Conservation (phyloP, 2,329 filamentous ascomycete genomes). For the Alternaria viburni region DNA sequence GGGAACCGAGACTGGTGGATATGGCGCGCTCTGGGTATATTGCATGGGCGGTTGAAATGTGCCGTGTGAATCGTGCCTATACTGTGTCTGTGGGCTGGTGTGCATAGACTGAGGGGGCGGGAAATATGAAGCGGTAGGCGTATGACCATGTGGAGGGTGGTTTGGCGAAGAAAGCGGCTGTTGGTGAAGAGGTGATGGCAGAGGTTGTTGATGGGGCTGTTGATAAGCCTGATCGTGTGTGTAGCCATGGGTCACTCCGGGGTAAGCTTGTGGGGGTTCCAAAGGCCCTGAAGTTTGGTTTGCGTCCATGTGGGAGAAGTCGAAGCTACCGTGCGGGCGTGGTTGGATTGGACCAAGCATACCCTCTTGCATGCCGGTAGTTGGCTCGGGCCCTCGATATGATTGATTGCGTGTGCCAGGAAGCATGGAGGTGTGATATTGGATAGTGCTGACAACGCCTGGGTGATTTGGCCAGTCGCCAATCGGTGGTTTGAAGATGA, state of each 20-base stretch:
- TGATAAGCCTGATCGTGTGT: slow-evolving; percentile 35
- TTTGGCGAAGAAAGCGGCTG: slow-evolving; percentile 35
- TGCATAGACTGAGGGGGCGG: slow-evolving; percentile 40
- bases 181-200: slow-evolving; percentile 41
- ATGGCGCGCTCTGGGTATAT: slow-evolving; percentile 31
- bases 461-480: slow-evolving; percentile 56
- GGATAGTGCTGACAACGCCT: slow-evolving; percentile 45
- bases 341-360: slow-evolving; percentile 37
- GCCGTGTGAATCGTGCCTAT: slow-evolving; percentile 23
- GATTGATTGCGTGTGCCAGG: slow-evolving; percentile 38
- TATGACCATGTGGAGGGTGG: slow-evolving; percentile 36
- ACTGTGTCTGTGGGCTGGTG: slow-evolving; percentile 29
- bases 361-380: slow-evolving; percentile 25
- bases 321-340: slow-evolving; percentile 33
- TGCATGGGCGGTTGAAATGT: slow-evolving; percentile 27
- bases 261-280: slow-evolving; percentile 21
- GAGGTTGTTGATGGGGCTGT: slow-evolving; percentile 40
- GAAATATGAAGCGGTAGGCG: slow-evolving; percentile 41
- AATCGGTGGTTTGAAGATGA: slow-evolving; percentile 79
- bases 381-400: slow-evolving; percentile 19
- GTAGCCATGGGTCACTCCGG: slow-evolving; percentile 24
- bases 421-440: slow-evolving; percentile 49
- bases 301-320: slow-evolving; percentile 31
- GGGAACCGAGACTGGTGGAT: slow-evolving; percentile 34
- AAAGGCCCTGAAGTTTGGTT: slow-evolving; percentile 14